Evolutionary conservation across 305 asterid species (phyloP).

Genomic region (Rubia tinctorum): DNA sequence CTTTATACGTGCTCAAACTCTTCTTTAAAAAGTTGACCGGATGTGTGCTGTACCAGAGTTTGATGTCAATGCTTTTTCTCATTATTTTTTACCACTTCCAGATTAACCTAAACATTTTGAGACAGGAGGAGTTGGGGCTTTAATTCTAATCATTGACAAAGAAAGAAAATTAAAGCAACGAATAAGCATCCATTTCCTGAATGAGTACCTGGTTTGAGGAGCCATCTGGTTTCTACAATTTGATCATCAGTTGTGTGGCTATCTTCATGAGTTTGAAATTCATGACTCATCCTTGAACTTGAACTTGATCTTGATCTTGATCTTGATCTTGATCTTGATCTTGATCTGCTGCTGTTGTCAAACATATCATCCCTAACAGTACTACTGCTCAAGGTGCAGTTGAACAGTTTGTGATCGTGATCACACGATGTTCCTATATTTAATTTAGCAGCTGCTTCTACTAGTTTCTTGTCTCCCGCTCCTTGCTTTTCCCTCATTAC

Average conservation of each 20-base stretch:
- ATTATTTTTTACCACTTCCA: too few relatives aligned
- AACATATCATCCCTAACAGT: conserved; percentile 21
- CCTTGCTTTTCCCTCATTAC: conserved; percentile 30
- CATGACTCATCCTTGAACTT: background rate
- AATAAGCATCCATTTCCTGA: too few relatives aligned
- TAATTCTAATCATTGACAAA: too few relatives aligned
- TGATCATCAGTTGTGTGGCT: conserved; percentile 1
- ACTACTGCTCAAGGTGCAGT: conserved; percentile 19
- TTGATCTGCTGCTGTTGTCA: conserved; percentile 15
- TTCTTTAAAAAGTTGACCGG: too few relatives aligned
- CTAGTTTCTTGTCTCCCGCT: conserved; percentile 12
- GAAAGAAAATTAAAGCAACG: too few relatives aligned
- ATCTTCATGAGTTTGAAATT: background rate
- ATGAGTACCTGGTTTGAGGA: conserved; percentile 33
- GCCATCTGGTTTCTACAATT: conserved; percentile 5
- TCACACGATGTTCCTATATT: conserved; percentile 14
- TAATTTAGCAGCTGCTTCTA: conserved; percentile 24
- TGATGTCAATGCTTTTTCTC: too few relatives aligned
- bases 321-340: conserved; percentile 3
- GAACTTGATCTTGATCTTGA: conserved; percentile 9
- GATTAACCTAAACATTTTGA: too few relatives aligned
- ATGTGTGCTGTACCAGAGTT: too few relatives aligned
- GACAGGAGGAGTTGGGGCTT: too few relatives aligned
- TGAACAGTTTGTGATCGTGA: conserved; percentile 31
- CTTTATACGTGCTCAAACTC: too few relatives aligned